Percentiles rank a stretch among this genome's conserved stretches.
Conservation (phyloP, 345 rosid genomes). For the Triadica sebifera region DNA sequence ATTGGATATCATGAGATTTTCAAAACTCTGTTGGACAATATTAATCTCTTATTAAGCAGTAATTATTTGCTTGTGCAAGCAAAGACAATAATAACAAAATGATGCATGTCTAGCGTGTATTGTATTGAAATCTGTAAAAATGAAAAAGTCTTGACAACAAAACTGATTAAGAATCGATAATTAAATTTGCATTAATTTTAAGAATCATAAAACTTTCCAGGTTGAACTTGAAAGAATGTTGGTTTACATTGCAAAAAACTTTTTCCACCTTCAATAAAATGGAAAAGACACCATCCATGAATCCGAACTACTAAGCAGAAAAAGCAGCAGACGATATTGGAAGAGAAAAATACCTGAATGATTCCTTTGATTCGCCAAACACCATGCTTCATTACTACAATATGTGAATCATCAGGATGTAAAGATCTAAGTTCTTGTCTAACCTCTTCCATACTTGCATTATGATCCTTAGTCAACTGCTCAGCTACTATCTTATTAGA, state of each 20-base stretch:
- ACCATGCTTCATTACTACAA: constrained; percentile 80
- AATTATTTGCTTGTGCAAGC: not conserved
- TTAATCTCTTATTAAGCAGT: not conserved
- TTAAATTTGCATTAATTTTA: not conserved
- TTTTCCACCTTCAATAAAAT: not conserved
- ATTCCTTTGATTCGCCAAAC: constrained; percentile 99
- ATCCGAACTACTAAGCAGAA: constrained; percentile 3
- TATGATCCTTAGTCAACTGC: constrained; percentile 81
- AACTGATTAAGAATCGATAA: not conserved
- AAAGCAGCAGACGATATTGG: constrained; percentile 1
- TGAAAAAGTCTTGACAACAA: not conserved
- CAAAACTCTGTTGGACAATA: not conserved
- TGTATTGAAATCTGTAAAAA: not conserved
- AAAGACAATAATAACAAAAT: not conserved
- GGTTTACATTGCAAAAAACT: not conserved
- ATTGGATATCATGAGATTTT: not conserved
- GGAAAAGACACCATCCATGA: not conserved
- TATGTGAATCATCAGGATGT: constrained; percentile 84
- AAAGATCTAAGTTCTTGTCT: constrained; percentile 78
- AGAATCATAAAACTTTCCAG: not conserved
- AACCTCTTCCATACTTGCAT: constrained; percentile 84
- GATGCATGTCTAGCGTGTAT: not conserved
- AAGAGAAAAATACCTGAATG: constrained; percentile 65
- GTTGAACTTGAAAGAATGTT: not conserved
- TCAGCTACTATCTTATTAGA: constrained; percentile 78